These are phyloP conservation scores for Physocladia obscura DNA, from an alignment of 192 early-diverging fungal genomes.

Conservation along the genomic window DNA sequence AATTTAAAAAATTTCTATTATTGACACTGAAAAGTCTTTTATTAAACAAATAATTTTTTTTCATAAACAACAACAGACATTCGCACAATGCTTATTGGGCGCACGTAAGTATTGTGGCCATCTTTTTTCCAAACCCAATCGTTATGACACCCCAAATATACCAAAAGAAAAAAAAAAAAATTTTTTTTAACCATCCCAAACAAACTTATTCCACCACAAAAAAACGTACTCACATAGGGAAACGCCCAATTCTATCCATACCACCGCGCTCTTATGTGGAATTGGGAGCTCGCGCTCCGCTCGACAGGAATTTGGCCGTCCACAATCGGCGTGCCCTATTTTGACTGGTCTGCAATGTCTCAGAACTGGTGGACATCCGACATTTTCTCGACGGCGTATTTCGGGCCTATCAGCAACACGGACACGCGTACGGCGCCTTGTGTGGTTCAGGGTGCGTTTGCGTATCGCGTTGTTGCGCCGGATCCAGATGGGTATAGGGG, in stretches of 20 bases:
- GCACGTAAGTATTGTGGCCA: neutral
- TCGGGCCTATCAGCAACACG: neutral
- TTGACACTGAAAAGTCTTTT: too few species aligned
- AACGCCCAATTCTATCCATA: constrained; percentile 15
- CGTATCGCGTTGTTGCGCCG: neutral
- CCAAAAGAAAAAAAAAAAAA: neutral
- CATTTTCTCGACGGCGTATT: neutral
- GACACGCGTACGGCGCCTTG: constrained; percentile 5
- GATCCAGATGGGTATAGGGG: constrained; percentile 18
- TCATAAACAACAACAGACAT: constrained; percentile 7
- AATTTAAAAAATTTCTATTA: too few species aligned
- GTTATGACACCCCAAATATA: neutral
- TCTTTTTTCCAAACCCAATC: too few species aligned
- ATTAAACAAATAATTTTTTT: too few species aligned
- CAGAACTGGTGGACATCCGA: constrained; percentile 24
- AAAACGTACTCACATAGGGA: constrained; percentile 9
- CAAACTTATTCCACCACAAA: neutral
- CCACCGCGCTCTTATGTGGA: too few species aligned
- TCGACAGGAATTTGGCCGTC: neutral
- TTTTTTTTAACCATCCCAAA: neutral
- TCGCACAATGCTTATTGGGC: constrained; percentile 12
- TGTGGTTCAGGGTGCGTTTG: constrained; percentile 4
- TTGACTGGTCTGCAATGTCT: constrained; percentile 9
- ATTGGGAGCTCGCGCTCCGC: constrained; percentile 8
- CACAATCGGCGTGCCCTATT: constrained; percentile 2